phyloP scores from a whole-genome alignment of 352 stramenopile species.

The Thalassiosira hispida region DNA sequence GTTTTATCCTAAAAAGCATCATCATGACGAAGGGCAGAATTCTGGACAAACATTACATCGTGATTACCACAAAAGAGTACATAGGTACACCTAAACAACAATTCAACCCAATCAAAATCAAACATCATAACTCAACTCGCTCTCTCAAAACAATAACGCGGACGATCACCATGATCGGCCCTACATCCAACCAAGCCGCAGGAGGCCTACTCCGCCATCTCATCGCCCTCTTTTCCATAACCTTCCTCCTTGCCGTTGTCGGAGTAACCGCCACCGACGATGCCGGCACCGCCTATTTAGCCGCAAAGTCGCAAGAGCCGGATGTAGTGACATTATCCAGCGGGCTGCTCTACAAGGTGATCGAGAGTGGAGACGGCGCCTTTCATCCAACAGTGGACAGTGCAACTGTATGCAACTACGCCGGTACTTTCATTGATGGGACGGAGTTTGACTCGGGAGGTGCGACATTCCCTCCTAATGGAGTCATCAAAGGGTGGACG shows the following conservation, averaged over 20 bases:
- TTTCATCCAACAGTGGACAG: slow-evolving; percentile 65
- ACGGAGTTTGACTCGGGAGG: slow-evolving; percentile 96
- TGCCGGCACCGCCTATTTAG: slow-evolving; percentile 83
- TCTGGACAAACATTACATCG: no score
- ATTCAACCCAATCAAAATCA: no score
- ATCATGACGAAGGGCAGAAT: no score
- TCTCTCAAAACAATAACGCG: no score
- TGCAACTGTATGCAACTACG: slow-evolving; percentile 84
- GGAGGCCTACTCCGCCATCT: slow-evolving; percentile 5
- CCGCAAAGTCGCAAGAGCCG: slow-evolving; percentile 82
- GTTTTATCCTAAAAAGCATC: no score
- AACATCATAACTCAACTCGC: no score
- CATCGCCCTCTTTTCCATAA: slow-evolving; percentile 19
- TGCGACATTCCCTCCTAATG: no score
- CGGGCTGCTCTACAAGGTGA: slow-evolving; percentile 89
- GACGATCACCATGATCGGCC: slow-evolving; percentile 9
- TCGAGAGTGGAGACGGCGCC: slow-evolving; percentile 67
- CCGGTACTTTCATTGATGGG: slow-evolving; percentile 94
- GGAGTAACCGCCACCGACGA: slow-evolving; percentile 65
- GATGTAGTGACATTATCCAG: slow-evolving; percentile 82
- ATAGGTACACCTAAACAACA: no score
- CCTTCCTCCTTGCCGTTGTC: slow-evolving; percentile 21
- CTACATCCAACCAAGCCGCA: neutral
- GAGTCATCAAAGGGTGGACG: slow-evolving; percentile 77
- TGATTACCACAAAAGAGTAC: no score